Conservation (phyloP, 768 basidiomycete genomes). For the Rhizopogon vesiculosus region DNA sequence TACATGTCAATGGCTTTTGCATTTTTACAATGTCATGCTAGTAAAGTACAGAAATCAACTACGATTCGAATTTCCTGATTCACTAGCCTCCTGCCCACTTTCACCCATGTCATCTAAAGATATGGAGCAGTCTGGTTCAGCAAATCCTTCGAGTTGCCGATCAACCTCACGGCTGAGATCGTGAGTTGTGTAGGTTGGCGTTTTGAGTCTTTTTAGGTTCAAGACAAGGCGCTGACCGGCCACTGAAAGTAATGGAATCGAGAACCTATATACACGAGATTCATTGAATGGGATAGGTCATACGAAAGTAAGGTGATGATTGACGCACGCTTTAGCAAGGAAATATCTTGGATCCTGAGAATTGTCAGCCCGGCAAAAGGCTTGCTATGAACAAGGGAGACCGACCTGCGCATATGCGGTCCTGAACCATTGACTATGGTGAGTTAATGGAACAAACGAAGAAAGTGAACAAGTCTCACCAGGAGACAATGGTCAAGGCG, state of each 20-base stretch:
- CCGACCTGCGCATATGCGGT: background rate
- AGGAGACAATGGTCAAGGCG: background rate
- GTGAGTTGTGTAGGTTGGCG: background rate
- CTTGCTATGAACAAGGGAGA: background rate
- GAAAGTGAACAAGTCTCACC: background rate
- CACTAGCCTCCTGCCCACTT: background rate
- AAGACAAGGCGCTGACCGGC: constrained; percentile 20
- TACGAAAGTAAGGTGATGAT: background rate
- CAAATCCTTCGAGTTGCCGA: constrained; percentile 9
- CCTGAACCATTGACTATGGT: background rate
- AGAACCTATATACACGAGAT: background rate
- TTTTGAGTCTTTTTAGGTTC: constrained; percentile 12
- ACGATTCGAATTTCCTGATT: too few relatives aligned
- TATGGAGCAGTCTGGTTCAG: background rate
- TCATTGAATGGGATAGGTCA: background rate
- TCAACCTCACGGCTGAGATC: constrained; percentile 15
- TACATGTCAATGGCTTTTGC: too few relatives aligned
- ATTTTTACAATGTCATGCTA: too few relatives aligned
- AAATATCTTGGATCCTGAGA: background rate
- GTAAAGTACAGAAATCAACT: too few relatives aligned
- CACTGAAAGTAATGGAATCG: constrained; percentile 12
- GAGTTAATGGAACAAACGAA: background rate
- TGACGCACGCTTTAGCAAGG: background rate
- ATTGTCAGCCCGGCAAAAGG: background rate
- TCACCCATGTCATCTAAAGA: background rate